Evolutionary conservation across 2,329 filamentous ascomycete genomes (phyloP).

Genomic region (Ceratocystiopsis sp.): DNA sequence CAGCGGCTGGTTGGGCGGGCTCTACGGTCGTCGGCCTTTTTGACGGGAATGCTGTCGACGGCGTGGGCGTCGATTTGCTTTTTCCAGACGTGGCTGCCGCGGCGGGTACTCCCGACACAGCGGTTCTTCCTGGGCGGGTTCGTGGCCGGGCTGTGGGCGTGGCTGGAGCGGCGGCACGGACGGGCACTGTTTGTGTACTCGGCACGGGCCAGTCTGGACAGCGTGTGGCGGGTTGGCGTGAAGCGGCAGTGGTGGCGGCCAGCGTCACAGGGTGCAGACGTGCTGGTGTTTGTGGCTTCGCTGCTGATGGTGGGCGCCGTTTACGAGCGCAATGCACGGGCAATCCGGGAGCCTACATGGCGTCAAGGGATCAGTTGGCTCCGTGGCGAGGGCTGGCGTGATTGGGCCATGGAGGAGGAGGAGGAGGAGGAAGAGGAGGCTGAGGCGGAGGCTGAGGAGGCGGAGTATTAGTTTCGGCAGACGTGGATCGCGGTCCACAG

Average conservation of each 20-base stretch:
- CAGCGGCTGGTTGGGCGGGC: conserved; percentile 51
- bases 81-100: conserved; percentile 65
- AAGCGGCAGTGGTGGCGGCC: conserved; percentile 90
- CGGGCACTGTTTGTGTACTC: conserved; percentile 62
- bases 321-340: conserved; percentile 53
- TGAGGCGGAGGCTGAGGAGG: conserved; percentile 19
- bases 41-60: conserved; percentile 70
- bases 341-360: conserved; percentile 48
- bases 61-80: conserved; percentile 83
- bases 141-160: conserved; percentile 70
- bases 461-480: conserved; percentile 10
- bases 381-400: conserved; percentile 57
- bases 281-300: conserved; percentile 65
- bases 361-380: conserved; percentile 60
- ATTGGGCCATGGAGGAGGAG: conserved; percentile 42
- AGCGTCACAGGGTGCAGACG: conserved; percentile 65
- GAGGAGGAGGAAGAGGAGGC: conserved; percentile 32
- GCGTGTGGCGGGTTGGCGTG: conserved; percentile 80
- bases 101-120: conserved; percentile 58
- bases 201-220: conserved; percentile 62
- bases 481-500: too few relatives aligned
- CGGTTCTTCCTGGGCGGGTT: conserved; percentile 84
- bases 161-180: conserved; percentile 49
- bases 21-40: conserved; percentile 58
- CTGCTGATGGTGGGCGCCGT: conserved; percentile 63